These are phyloP conservation scores for Plasmodium gaboni DNA, from an alignment of 169 alveolate species.

Conservation along the genomic window DNA sequence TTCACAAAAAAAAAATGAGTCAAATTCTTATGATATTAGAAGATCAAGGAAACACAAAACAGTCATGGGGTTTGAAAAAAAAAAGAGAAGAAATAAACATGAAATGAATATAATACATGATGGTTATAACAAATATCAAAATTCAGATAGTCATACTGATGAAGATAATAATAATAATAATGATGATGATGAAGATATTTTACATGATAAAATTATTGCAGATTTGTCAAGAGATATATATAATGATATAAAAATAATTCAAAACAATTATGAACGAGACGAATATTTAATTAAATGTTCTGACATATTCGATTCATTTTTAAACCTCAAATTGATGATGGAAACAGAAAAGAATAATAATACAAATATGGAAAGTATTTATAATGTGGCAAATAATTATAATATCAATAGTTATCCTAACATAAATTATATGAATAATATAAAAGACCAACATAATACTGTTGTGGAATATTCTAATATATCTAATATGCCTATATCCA, in stretches of 20 bases:
- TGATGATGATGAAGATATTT: constrained; percentile 24
- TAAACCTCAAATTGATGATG: constrained; percentile 39
- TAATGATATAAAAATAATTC: constrained; percentile 50
- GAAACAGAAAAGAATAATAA: constrained; percentile 10
- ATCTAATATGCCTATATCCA: too few relatives aligned
- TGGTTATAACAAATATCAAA: background rate
- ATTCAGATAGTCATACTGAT: constrained; percentile 8
- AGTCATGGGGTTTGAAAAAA: constrained; percentile 64
- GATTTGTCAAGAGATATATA: constrained; percentile 64
- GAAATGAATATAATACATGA: constrained; percentile 8
- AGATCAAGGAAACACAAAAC: constrained; percentile 62
- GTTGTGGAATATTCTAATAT: too few relatives aligned
- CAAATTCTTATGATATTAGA: background rate
- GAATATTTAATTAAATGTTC: constrained; percentile 51
- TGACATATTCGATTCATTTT: constrained; percentile 56
- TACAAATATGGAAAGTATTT: background rate
- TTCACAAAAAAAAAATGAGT: background rate
- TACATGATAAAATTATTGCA: constrained; percentile 53
- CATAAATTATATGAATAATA: background rate
- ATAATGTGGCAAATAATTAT: background rate
- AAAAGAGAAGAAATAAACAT: constrained; percentile 17
- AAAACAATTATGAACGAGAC: constrained; percentile 56
- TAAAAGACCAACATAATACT: too few relatives aligned
- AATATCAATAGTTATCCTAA: background rate
- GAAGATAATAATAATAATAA: constrained; percentile 20